Base-by-base conservation (phyloP, 306 rosid genomes). In the Prinsepia uniflora region DNA sequence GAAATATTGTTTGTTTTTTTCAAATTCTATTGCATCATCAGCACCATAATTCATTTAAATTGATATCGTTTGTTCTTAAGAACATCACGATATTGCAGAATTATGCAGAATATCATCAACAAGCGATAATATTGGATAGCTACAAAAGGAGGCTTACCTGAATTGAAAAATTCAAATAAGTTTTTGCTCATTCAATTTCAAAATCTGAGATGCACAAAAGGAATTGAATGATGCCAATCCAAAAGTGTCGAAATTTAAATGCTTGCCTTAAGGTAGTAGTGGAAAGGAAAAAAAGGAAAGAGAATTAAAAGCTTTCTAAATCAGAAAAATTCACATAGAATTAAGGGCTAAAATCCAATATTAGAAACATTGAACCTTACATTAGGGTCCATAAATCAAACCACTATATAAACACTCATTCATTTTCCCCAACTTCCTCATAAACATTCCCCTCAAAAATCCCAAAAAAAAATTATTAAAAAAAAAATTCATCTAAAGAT, bases 341-440 rank as follows among this genome's bases (percentile, higher is more conserved):
- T 63, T 19, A 20, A 42, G 58, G 20, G 60, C 74, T n/a, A 58
- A 72, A 78, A 60, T 54, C 81, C 81, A 65, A 72, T 78, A 72
- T 73, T 78, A 78, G 82, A 78, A 78, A 78, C 75, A 78, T 60
- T 72, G 50, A 72, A 78, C 20, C 43, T 13, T 40, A 12, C 7
- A 12, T 9, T 34, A n/a, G 30, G 45, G 5, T 20, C 13, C n/a
- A 36, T 5, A 40, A 48, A 49, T 61, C 14, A 45, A 41, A 49
- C 6, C 50, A 40, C 24, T 48, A 67, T 24, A 67, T 67, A 50
- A 15, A 1, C 17, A 63, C 10, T 24, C 42, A 64, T 48, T 58
- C 54, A 54, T 20, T 63, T 56, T 12, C 75, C 30, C 59, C 39
- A 19, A 30, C 13, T 53, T 7, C 36, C 19, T 61, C 4, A 63